phyloP scores from a whole-genome alignment of 345 rosid species.

The Populus euphratica region DNA sequence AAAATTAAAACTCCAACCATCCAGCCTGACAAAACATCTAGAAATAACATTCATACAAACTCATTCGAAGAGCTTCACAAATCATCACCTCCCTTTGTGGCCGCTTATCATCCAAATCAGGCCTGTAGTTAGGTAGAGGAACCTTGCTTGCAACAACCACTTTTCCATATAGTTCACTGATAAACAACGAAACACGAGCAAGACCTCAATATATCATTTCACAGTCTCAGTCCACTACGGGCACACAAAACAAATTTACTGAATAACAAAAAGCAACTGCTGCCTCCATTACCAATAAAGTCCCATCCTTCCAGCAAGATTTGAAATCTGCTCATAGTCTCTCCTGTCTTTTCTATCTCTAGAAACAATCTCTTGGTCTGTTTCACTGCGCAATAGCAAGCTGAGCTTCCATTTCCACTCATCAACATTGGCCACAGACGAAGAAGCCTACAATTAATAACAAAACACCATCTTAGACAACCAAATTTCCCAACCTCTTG shows the following conservation, averaged over 20 bases:
- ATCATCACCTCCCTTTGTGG: conserved; percentile 91
- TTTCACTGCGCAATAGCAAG: conserved; percentile 61
- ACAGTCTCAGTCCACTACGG: background rate
- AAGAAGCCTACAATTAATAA: conserved; percentile 63
- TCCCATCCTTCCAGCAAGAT: conserved; percentile 88
- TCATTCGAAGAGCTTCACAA: conserved; percentile 16
- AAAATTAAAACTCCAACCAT: conserved; percentile 12
- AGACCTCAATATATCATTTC: background rate
- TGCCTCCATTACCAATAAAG: conserved; percentile 56
- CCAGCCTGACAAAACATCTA: background rate
- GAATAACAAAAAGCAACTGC: background rate
- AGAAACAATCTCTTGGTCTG: conserved; percentile 81
- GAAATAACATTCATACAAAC: conserved; percentile 2
- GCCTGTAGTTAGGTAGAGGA: conserved; percentile 95
- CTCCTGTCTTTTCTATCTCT: conserved; percentile 91
- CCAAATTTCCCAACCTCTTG: background rate
- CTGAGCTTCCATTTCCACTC: conserved; percentile 99
- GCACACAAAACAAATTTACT: background rate
- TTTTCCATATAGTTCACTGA: conserved; percentile 84
- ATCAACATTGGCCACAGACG: conserved; percentile 85
- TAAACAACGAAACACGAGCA: conserved; percentile 2
- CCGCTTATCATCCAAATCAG: conserved; percentile 96
- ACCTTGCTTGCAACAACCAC: conserved; percentile 94
- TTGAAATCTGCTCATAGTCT: conserved; percentile 88
- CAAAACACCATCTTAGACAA: background rate